These are phyloP conservation scores for Suzukiozyma palmioleophila DNA, from an alignment of 1,139 yeast species.

Conservation along the genomic window DNA sequence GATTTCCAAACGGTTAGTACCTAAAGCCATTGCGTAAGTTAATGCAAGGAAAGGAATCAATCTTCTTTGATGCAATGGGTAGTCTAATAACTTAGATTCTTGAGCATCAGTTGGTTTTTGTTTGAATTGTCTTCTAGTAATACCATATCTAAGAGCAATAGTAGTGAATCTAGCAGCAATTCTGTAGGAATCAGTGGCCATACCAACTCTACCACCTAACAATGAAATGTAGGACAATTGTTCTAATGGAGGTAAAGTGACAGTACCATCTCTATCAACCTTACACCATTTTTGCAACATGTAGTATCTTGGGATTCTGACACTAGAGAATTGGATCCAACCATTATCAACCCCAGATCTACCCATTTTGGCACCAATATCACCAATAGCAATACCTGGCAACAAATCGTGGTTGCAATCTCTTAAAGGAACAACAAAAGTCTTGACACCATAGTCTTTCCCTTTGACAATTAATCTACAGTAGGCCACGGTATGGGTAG, in stretches of 20 bases:
- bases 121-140: constrained; percentile 44
- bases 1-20: constrained; percentile 35
- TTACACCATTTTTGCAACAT: constrained; percentile 48
- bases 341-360: constrained; percentile 49
- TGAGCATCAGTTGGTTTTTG: constrained; percentile 23
- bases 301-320: constrained; percentile 42
- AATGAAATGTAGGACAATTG: constrained; percentile 46
- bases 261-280: constrained; percentile 38
- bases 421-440: constrained; percentile 46
- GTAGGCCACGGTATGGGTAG: constrained; percentile 41
- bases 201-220: constrained; percentile 42
- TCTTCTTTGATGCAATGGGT: constrained; percentile 46
- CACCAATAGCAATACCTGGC: constrained; percentile 45
- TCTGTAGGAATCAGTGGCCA: constrained; percentile 44
- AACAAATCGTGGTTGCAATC: constrained; percentile 39
- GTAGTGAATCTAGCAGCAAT: constrained; percentile 39
- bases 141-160: constrained; percentile 42
- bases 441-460: constrained; percentile 46
- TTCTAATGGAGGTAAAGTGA: constrained; percentile 41
- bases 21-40: constrained; percentile 38
- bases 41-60: constrained; percentile 43
- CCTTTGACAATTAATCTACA: constrained; percentile 43
- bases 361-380: constrained; percentile 49
- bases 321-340: constrained; percentile 46
- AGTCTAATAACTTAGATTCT: constrained; percentile 41